Percentiles rank a stretch among this genome's conserved stretches.
Conservation (phyloP, 495 filamentous ascomycete species). For the Aspergillus carlsbadensis region DNA sequence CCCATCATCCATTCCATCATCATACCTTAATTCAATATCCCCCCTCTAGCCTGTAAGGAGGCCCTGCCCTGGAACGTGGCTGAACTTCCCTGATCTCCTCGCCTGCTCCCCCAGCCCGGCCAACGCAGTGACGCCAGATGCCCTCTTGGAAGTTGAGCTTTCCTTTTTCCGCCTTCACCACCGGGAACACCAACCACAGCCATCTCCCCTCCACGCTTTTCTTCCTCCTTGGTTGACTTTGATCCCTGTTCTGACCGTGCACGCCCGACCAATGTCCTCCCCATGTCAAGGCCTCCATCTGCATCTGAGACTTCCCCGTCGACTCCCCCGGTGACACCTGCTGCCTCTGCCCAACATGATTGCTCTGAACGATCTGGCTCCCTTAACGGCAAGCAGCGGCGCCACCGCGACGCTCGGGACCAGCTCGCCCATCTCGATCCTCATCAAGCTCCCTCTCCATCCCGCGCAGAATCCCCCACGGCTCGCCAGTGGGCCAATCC, state of each 20-base stretch:
- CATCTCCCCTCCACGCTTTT: conserved; percentile 17
- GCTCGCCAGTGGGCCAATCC: conserved; percentile 38
- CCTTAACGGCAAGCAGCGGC: conserved; percentile 42
- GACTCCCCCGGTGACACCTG: conserved; percentile 52
- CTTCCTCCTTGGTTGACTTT: conserved; percentile 25
- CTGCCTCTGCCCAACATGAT: conserved; percentile 47
- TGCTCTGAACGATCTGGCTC: conserved; percentile 36
- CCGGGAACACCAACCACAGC: conserved; percentile 23
- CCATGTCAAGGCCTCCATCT: conserved; percentile 55
- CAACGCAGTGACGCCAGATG: conserved; percentile 24
- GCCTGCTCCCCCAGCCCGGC: conserved; percentile 18
- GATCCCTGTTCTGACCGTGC: conserved; percentile 31
- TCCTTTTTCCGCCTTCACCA: conserved; percentile 11
- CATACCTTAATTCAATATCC: conserved; percentile 11
- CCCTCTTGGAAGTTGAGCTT: conserved; percentile 21
- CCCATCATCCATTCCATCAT: conserved; percentile 2
- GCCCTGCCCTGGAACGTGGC: conserved; percentile 34
- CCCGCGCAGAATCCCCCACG: conserved; percentile 43
- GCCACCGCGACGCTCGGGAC: conserved; percentile 33
- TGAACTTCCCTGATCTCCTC: conserved; percentile 21
- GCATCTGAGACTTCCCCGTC: conserved; percentile 48
- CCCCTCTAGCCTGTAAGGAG: conserved; percentile 38
- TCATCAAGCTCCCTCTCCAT: conserved; percentile 35
- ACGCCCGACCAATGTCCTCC: conserved; percentile 52
- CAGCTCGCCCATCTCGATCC: conserved; percentile 34